Base-by-base conservation (phyloP, 2,329 filamentous ascomycete genomes). In the Tolypocladium endophyticum region DNA sequence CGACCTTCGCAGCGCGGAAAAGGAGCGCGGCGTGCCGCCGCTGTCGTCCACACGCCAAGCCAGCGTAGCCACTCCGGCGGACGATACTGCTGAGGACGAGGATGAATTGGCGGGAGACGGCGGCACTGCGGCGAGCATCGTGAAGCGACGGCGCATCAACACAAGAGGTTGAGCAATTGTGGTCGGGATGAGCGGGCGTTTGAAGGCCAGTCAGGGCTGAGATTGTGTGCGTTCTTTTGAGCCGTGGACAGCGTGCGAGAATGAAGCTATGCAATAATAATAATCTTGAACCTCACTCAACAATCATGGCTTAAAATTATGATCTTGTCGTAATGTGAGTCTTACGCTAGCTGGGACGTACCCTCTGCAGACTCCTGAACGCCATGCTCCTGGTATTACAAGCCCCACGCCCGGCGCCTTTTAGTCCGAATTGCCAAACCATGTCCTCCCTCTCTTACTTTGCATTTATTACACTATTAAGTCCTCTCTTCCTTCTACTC, bases 1-100 rank as follows among this genome's bases (percentile, higher is more conserved):
- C 45, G 87, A 88, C 65, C 87, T 92, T 78, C 84, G 90, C 36
- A 88, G 85, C 58, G 88, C 88, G 1, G 89, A 95, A 69, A 81
- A 81, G 62, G 79, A 83, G 52, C 70, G 74, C 4, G 73, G 71
- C 38, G 73, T 69, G 3, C 73, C 73, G 23, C 69, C 72, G 4
- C 68, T 69, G 28, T 71, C 71, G 12, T 65, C 68, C 28, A 68
- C 69, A 16, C 69, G 74, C 47, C 72, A 71, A 41, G 68, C 70
- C 4, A 76, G 74, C 57, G 72, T 74, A 12, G 73, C 73, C 12
- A 73, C 72, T 2, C 72, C 73, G 2, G 77, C 76, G 3, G 79
- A 81, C 55, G 75, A 76, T 59, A 80, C 74, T 30, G 76, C 73
- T 2, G 79, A 81, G 59, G 79, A 81, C 18, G 77, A 81, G 55